Base-by-base conservation (phyloP, 208 protist species). In the Trypanosomatidae sp. region DNA sequence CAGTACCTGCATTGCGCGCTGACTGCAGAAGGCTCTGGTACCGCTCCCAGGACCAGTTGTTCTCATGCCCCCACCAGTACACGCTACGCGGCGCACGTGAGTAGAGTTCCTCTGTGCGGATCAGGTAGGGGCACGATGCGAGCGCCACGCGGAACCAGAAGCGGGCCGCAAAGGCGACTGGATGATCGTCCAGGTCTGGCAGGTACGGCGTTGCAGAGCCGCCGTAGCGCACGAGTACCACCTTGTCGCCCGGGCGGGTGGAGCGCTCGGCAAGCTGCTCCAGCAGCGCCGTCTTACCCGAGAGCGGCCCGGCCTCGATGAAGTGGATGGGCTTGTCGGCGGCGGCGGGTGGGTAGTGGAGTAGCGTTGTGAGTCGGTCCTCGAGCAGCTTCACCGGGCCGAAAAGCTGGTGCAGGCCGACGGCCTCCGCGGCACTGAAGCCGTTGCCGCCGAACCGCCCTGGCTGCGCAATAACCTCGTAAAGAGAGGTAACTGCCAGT, bases 81-180 rank as follows among this genome's bases (percentile, higher is more conserved):
- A 91, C 76, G 33, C 83, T 90, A 33, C 77, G 84, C 41, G 91
- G 91, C 30, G 91, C 86, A 22, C 88, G 87, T 1, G 84, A 85
- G 79, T 87, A 93, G 56, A 95, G 84, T 62, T 90, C 85, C 64
- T 95, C 88, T 12, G 84, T 88, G 55, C 84, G 86, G n/a, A 93
- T 79, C 47, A 93, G 75, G 59, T 84, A 93, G 0, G 91, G 91
- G 52, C 86, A 90, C 22, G 82, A 90, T 4, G 88, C 81, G 19
- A 95, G 81, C 30, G 87, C 91, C 5, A 89, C 91, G 71, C 91
- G 88, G 33, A 95, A 95, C 91, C 91, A 95, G 58, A 95, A 92
- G 39, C 91, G 87, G 0, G 91, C 52, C 1, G 91, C 70, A 68
- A 95, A 93, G 52, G 91, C 88, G 13, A 93, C 62, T 7, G 91